Base-by-base conservation (phyloP, 306 rosid species). In the Inga leiocalycina region DNA sequence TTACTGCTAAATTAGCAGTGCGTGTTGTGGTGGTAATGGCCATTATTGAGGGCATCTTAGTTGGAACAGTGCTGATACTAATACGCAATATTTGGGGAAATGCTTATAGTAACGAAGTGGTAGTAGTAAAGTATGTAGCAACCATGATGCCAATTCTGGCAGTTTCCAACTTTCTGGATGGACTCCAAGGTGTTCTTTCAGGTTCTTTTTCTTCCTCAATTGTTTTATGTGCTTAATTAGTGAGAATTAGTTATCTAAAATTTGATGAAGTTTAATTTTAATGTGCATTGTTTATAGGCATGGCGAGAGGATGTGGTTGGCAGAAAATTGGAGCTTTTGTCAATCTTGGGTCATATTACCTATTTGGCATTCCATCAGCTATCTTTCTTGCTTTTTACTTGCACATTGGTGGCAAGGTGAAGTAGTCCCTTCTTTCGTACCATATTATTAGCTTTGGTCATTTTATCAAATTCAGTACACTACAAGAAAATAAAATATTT, bases 1-100 rank as follows among this genome's bases (percentile, higher is more conserved):
- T 65, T 52, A 75, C 88, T 27, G 95, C 97, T 32, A 85, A 87
- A 52, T 89, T 94, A 81, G 89, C 97, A 6, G 93, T 91, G 66
- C 41, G 75, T 16, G 83, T 94, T 32, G 92, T 91, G 41, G 7
- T 87, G 16, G 85, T 75, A 32, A 85, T 85, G 86, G 94, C 97
- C 80, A 71, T 86, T 68, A 74, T 84, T 1, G 94, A 83, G 74
- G 95, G 94, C 35, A 2, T 71, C 71, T 52, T 91, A 48, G 81
- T 91, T 56, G 94, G 87, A 79, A 2, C 75, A 2, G 76, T 85
- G 41, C 41, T 94, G 41, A 87, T 94, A 37, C 72, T 92, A 43
- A 82, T 91, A 74, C 89, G 93, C 32, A 62, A 62, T 62, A 5
- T 62, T 12, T 62, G 68, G 68, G 68, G 68, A 27, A 24, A 62